These are phyloP conservation scores for Linnemannia elongata DNA, from an alignment of 192 early-diverging fungal species.

Conservation along the genomic window DNA sequence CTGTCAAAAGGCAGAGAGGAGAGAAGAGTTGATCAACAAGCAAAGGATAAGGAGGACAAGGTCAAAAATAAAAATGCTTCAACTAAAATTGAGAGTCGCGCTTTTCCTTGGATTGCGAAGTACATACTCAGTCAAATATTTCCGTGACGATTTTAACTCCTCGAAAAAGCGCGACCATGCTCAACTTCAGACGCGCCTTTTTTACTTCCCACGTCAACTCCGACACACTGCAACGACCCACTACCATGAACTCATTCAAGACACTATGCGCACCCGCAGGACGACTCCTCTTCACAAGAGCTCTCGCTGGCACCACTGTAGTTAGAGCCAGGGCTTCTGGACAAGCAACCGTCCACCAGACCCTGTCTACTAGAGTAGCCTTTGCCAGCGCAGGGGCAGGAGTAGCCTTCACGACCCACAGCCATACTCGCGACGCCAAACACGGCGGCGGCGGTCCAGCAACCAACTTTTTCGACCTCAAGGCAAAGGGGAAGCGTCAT, in stretches of 20 bases:
- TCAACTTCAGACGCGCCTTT: too few species aligned
- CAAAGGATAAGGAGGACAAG: background rate
- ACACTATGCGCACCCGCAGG: background rate
- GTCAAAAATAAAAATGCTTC: background rate
- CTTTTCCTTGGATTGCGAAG: background rate
- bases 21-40: background rate
- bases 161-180: too few species aligned
- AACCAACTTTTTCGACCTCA: conserved; percentile 64
- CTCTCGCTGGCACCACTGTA: background rate
- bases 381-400: background rate
- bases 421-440: background rate
- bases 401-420: background rate
- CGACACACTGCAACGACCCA: too few species aligned
- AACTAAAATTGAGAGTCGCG: background rate
- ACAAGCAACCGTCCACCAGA: background rate
- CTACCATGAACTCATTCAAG: background rate
- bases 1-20: background rate
- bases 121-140: background rate
- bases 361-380: background rate
- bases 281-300: background rate
- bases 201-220: too few species aligned
- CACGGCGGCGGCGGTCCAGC: background rate
- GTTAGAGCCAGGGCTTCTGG: background rate
- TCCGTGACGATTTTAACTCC: background rate
- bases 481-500: conserved; percentile 62